Evolutionary conservation across 495 filamentous ascomycete species (phyloP).

Genomic region (Neurospora terricola): DNA sequence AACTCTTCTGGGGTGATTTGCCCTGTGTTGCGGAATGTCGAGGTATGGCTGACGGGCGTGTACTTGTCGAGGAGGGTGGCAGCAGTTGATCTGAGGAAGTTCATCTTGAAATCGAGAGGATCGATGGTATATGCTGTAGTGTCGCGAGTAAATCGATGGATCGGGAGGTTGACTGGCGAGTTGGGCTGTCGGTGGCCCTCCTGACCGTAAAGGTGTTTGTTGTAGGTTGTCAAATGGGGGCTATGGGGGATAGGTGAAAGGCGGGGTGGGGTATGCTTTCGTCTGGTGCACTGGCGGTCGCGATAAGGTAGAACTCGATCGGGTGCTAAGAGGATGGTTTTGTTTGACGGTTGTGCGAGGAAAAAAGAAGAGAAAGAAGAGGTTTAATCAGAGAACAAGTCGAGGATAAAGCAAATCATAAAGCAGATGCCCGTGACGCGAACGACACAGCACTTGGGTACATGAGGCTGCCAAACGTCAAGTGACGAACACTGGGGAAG

Average conservation of each 20-base stretch:
- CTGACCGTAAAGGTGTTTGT: not conserved
- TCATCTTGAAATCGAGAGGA: conserved; percentile 27
- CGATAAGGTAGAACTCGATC: not conserved
- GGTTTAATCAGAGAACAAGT: not conserved
- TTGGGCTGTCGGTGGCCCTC: not conserved
- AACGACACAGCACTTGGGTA: not conserved
- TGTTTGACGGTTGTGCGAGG: not conserved
- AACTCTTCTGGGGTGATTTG: conserved; percentile 98
- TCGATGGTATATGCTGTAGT: not conserved
- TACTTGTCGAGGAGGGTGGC: conserved; percentile 82
- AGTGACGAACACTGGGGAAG: conserved; percentile 1
- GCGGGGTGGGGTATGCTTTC: not conserved
- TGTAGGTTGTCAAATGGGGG: not conserved
- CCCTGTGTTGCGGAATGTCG: conserved; percentile 85
- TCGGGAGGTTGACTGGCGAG: not conserved
- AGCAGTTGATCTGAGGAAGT: conserved; percentile 66
- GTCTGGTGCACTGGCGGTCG: not conserved
- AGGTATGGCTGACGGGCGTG: conserved; percentile 77
- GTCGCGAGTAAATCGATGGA: not conserved
- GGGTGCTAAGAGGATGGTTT: not conserved
- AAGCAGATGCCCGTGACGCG: not conserved
- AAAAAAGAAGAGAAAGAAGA: not conserved
- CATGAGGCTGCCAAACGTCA: not conserved
- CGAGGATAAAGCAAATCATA: not conserved
- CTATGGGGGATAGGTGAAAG: not conserved